phyloP scores from a whole-genome alignment of 805 yeast genomes.

The Cephaloascus albidus region DNA sequence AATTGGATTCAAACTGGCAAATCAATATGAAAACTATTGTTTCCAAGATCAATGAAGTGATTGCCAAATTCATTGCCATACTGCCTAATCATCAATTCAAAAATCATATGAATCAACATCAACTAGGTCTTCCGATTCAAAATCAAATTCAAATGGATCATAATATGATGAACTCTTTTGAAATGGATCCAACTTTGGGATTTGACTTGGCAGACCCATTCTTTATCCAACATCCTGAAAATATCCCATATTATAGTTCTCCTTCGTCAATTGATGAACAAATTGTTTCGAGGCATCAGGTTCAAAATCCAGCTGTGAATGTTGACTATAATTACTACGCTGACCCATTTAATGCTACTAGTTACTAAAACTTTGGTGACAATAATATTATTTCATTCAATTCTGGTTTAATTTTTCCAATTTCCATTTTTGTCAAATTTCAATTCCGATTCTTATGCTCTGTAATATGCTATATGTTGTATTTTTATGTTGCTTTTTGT shows the following conservation, averaged over 20 bases:
- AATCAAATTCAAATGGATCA: constrained; percentile 4
- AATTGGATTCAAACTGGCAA: neutral
- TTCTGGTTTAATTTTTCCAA: too few species aligned
- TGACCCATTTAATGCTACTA: neutral
- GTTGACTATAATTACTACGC: neutral
- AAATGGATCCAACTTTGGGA: constrained; percentile 27
- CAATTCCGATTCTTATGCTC: too few species aligned
- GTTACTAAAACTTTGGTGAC: neutral
- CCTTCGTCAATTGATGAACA: constrained; percentile 4
- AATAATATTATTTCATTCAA: too few species aligned
- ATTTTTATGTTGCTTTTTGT: too few species aligned
- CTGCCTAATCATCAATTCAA: constrained; percentile 8
- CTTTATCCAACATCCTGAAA: constrained; percentile 40
- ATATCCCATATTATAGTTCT: constrained; percentile 23
- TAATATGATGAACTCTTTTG: constrained; percentile 3
- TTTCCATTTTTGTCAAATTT: too few species aligned
- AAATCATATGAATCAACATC: constrained; percentile 1
- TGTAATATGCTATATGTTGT: too few species aligned
- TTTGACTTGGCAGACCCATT: constrained; percentile 39
- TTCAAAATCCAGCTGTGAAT: neutral
- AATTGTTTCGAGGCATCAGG: neutral
- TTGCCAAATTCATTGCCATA: constrained; percentile 15
- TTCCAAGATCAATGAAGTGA: constrained; percentile 19
- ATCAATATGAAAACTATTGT: constrained; percentile 6
- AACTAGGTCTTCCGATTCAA: constrained; percentile 3